phyloP scores from a whole-genome alignment of 495 filamentous ascomycete genomes.

The Xylaria acuta region DNA sequence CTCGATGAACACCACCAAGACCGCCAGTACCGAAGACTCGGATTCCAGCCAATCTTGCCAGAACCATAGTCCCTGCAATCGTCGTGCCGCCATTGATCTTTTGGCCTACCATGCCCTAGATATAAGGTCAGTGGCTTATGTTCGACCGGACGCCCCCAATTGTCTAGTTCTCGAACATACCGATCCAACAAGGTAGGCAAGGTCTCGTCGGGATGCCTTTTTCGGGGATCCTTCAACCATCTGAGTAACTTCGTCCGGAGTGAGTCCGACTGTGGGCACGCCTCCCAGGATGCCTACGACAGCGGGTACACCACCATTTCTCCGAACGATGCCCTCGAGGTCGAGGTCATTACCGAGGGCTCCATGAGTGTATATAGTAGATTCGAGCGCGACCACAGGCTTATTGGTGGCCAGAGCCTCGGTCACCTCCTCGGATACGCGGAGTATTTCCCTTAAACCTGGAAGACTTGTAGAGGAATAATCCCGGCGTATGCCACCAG shows the following conservation, averaged over 20 bases:
- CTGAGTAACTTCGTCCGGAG: slow-evolving; percentile 68
- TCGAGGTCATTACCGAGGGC: slow-evolving; percentile 85
- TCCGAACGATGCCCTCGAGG: slow-evolving; percentile 78
- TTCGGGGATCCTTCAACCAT: slow-evolving; percentile 71
- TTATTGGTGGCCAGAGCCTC: slow-evolving; percentile 72
- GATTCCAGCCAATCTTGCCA: slow-evolving; percentile 88
- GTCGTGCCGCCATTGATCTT: slow-evolving; percentile 88
- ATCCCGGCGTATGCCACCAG: slow-evolving; percentile 21
- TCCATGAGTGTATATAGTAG: slow-evolving; percentile 78
- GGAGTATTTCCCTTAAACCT: slow-evolving; percentile 63
- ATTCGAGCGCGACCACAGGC: slow-evolving; percentile 91
- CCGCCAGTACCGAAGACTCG: slow-evolving; percentile 89
- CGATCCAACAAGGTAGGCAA: slow-evolving; percentile 80
- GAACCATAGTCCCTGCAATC: slow-evolving; percentile 88
- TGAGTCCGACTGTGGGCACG: slow-evolving; percentile 79
- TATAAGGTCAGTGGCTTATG: slow-evolving; percentile 22
- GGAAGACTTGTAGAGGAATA: slow-evolving; percentile 29
- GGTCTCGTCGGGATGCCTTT: slow-evolving; percentile 87
- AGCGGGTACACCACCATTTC: slow-evolving; percentile 86
- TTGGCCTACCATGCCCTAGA: slow-evolving; percentile 67
- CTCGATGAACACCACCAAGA: slow-evolving; percentile 90
- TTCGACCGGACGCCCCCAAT: slow-evolving; percentile 9
- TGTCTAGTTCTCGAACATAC: slow-evolving; percentile 51
- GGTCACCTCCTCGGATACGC: slow-evolving; percentile 80
- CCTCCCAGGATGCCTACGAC: slow-evolving; percentile 87